Base-by-base conservation (phyloP, 768 basidiomycete genomes). In the Gautieria morchelliformis region DNA sequence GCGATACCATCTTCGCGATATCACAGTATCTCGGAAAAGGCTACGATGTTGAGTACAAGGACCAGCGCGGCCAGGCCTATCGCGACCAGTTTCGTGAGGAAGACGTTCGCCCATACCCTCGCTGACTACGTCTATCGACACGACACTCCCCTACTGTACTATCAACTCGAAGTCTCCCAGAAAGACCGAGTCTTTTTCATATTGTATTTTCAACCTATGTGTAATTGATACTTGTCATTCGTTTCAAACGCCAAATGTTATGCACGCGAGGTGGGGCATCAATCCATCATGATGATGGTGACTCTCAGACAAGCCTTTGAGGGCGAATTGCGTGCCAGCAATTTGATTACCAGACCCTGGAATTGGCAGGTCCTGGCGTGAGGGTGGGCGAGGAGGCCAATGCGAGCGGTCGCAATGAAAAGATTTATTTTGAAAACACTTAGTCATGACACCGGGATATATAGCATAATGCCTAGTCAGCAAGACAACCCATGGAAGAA, bases 41-140 rank as follows among this genome's bases (percentile, higher is more conserved):
- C 32, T 57, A 48, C 30, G 56, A 57, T 32, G 45, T 57, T 11
- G 56, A 57, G 48, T 57, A 57, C 32, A 57, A 19, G 32, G 56
- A 57, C 35, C 15, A 37, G 5, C 44, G 55, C 20, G 37, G 37
- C 37, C 45, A 39, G 20, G 9, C 42, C 37, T 49, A 27, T 15
- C 27, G n/a, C 1, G n/a, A 32, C 10, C 30, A 10, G 15, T 57
- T 57, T 50, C 35, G 42, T 11, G 15, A 33, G 32, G 56, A 47
- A 27, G 56, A 57, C 30, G 33, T 57, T 33, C 56, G 56, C 15
- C 56, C 56, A 20, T 48, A 17, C 56, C 30, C 47, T 10, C 48
- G 22, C 10, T 49, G 15, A 12, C 48, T 10, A 24, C 42, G 42
- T 7, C n/a, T 17, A 17, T 22, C 42, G 17, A 9, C 41, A 44